Evolutionary conservation across 2,329 filamentous ascomycete genomes (phyloP).

Genomic region (Colletotrichum agaves): DNA sequence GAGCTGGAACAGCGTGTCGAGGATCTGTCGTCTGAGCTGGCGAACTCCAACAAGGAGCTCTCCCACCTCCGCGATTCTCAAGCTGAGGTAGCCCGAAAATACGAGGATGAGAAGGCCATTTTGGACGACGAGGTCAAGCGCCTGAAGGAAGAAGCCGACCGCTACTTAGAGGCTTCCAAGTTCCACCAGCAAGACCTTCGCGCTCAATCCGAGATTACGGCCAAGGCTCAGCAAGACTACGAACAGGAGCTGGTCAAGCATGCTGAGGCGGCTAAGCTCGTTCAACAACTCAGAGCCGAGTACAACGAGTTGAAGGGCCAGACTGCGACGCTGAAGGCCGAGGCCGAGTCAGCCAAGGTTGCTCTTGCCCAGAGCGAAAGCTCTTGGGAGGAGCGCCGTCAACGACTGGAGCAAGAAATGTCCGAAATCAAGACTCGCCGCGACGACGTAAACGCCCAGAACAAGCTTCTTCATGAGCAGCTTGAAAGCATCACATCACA

Average conservation of each 20-base stretch:
- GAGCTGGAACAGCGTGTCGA: conserved; percentile 87
- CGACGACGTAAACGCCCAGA: conserved; percentile 88
- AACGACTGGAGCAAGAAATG: conserved; percentile 86
- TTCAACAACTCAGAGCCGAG: conserved; percentile 82
- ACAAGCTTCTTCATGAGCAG: conserved; percentile 89
- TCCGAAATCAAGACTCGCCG: conserved; percentile 80
- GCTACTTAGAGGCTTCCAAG: conserved; percentile 80
- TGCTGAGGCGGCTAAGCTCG: conserved; percentile 88
- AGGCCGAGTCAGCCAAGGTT: conserved; percentile 87
- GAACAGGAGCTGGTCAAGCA: conserved; percentile 95
- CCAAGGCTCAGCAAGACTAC: conserved; percentile 93
- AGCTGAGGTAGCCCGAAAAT: conserved; percentile 74
- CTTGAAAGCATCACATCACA: conserved; percentile 85
- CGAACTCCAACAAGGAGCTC: conserved; percentile 83
- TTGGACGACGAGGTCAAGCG: conserved; percentile 83
- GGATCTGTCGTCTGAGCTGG: conserved; percentile 84
- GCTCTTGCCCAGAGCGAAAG: conserved; percentile 82
- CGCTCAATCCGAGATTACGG: conserved; percentile 91
- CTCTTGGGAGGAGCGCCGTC: conserved; percentile 87
- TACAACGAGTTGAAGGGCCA: conserved; percentile 86
- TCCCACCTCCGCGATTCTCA: conserved; percentile 83
- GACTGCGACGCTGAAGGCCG: conserved; percentile 77
- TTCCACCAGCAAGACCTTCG: conserved; percentile 93
- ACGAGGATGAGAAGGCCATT: conserved; percentile 84
- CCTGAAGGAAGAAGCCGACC: conserved; percentile 85